phyloP scores from a whole-genome alignment of 495 filamentous ascomycete species.

The Letharia columbiana region DNA sequence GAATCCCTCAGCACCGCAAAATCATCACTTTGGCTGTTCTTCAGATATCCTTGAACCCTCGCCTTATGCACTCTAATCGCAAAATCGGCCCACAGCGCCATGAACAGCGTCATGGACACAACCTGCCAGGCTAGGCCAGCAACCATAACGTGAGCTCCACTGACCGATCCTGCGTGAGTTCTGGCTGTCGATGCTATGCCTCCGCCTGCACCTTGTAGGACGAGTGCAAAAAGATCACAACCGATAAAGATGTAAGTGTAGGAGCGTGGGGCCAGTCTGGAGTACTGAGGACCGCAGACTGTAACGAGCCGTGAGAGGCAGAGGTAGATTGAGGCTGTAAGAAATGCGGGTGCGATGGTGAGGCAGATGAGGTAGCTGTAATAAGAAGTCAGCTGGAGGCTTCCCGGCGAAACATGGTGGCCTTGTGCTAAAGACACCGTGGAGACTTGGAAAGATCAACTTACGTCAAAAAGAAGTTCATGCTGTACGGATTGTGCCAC shows the following conservation, averaged over 20 bases:
- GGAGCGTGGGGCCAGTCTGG: constrained; percentile 44
- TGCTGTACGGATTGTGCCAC: constrained; percentile 49
- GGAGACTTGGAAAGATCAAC: constrained; percentile 30
- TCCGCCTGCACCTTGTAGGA: constrained; percentile 55
- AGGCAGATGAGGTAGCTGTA: constrained; percentile 43
- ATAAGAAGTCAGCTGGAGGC: constrained; percentile 50
- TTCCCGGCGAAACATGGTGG: neutral
- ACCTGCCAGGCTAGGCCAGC: constrained; percentile 54
- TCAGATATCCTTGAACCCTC: neutral
- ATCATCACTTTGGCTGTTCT: neutral
- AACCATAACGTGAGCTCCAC: constrained; percentile 59
- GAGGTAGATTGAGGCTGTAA: constrained; percentile 56
- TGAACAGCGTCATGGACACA: constrained; percentile 42
- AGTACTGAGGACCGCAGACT: constrained; percentile 52
- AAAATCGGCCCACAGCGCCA: constrained; percentile 43
- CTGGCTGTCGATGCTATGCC: constrained; percentile 46
- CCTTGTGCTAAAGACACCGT: neutral
- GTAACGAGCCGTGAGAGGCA: constrained; percentile 52
- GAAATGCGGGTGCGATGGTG: constrained; percentile 53
- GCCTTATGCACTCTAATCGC: constrained; percentile 31
- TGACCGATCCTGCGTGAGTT: constrained; percentile 32
- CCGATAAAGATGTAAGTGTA: constrained; percentile 43
- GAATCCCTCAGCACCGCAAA: constrained; percentile 10
- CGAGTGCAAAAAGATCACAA: constrained; percentile 53
- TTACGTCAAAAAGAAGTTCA: constrained; percentile 50